Percentiles rank a stretch among this genome's conserved stretches.
phyloP scores from a whole-genome alignment of 768 basidiomycete species.

The Trametes gibbosa region DNA sequence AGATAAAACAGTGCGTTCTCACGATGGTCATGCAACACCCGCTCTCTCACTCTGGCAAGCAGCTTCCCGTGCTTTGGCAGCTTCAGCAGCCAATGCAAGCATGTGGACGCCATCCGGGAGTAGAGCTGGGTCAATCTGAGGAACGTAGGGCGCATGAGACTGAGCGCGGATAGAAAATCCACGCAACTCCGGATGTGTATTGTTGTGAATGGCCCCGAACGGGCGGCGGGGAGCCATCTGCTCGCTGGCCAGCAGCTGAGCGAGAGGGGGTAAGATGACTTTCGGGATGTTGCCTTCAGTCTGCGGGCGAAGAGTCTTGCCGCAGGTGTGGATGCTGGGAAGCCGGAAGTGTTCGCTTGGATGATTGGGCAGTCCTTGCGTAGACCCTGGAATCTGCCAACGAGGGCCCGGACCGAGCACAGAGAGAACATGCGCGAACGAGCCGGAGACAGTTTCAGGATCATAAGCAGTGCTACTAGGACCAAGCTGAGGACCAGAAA shows the following conservation, averaged over 20 bases:
- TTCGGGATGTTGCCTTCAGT: neutral
- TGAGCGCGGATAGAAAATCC: neutral
- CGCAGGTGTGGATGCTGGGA: slow-evolving; percentile 9
- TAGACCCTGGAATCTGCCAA: neutral
- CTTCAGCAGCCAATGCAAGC: slow-evolving; percentile 3
- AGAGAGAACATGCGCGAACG: neutral
- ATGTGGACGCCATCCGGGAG: slow-evolving; percentile 10
- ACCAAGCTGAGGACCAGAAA: neutral
- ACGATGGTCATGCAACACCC: too few species aligned
- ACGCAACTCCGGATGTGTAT: neutral
- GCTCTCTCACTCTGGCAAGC: too few species aligned
- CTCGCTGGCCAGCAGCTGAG: slow-evolving; percentile 1
- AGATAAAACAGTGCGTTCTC: too few species aligned
- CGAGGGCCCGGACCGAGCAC: neutral
- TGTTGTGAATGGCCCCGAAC: neutral
- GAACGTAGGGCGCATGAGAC: neutral
- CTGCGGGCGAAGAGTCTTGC: neutral
- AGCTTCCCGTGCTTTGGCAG: neutral
- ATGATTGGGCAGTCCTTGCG: neutral
- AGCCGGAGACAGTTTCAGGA: neutral
- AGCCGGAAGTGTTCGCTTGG: neutral
- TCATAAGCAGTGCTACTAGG: neutral
- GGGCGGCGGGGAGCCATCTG: neutral
- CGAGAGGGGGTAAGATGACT: slow-evolving; percentile 7
- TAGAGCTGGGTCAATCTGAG: slow-evolving; percentile 17